Evolutionary conservation across 23 red algal genomes (phyloP).

Genomic region (Gracilaria gracilis): DNA sequence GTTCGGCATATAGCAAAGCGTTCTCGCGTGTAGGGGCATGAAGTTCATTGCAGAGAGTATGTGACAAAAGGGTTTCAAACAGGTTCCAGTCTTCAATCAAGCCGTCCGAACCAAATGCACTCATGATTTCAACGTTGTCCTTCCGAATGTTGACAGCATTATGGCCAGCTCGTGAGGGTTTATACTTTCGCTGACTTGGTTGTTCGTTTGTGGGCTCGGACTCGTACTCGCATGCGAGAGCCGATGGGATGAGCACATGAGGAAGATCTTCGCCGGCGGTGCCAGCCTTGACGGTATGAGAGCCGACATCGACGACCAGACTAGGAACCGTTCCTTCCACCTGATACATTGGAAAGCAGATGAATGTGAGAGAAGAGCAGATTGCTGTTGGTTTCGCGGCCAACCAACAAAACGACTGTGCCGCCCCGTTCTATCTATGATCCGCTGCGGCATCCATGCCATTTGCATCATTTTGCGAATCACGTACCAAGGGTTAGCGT

Average conservation of each 20-base stretch:
- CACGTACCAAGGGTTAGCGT: no score
- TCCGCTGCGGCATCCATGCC: no score
- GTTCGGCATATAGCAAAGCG: constrained; percentile 85
- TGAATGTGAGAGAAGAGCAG: not conserved
- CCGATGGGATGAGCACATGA: constrained; percentile 75
- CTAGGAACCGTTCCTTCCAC: constrained; percentile 81
- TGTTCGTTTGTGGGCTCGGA: constrained; percentile 35
- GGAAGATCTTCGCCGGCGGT: constrained; percentile 93
- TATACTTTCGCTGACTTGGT: constrained; percentile 12
- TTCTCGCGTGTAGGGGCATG: constrained; percentile 75
- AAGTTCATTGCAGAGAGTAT: constrained; percentile 72
- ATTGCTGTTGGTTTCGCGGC: not conserved
- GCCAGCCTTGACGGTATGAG: constrained; percentile 87
- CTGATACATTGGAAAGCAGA: constrained; percentile 75
- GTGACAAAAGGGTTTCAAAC: constrained; percentile 83
- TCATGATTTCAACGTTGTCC: constrained; percentile 75
- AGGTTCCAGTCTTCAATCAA: constrained; percentile 90
- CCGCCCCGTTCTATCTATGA: no score
- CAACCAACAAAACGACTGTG: no score
- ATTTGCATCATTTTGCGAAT: no score
- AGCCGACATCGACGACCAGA: constrained; percentile 89
- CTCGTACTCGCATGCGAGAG: constrained; percentile 47
- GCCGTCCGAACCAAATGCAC: constrained; percentile 85
- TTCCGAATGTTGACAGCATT: constrained; percentile 57
- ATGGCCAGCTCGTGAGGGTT: constrained; percentile 47